These are phyloP conservation scores for Iris macrosiphon DNA, from an alignment of 106 monocot species.

Conservation along the genomic window DNA sequence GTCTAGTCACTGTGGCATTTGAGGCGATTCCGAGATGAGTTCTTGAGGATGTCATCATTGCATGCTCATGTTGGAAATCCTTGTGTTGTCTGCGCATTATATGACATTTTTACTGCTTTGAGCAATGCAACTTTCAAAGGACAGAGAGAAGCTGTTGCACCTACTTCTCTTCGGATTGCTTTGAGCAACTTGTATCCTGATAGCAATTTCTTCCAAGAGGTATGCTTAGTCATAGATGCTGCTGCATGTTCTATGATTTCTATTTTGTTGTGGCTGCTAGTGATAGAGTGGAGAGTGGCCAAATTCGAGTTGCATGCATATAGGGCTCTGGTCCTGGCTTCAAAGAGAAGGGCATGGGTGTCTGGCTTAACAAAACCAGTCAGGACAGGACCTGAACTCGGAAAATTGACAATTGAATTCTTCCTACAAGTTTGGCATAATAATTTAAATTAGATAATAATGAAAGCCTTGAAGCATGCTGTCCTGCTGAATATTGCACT, in stretches of 20 bases:
- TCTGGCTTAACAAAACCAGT: too few relatives aligned
- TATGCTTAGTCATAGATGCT: constrained; percentile 14
- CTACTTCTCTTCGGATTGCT: constrained; percentile 66
- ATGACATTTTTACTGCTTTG: constrained; percentile 64
- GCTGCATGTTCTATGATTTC: neutral
- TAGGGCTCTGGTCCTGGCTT: too few relatives aligned
- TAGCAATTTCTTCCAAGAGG: constrained; percentile 98
- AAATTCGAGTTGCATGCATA: too few relatives aligned
- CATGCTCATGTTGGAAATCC: constrained; percentile 75
- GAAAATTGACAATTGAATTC: too few relatives aligned
- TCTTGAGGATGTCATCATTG: constrained; percentile 38
- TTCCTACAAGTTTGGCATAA: too few relatives aligned
- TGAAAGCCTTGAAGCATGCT: too few relatives aligned
- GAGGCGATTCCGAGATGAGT: constrained; percentile 64
- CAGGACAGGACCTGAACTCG: too few relatives aligned
- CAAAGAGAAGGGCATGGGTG: too few relatives aligned
- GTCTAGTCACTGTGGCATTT: constrained; percentile 94
- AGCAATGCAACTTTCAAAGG: constrained; percentile 36
- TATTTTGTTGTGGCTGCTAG: too few relatives aligned
- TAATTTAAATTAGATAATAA: too few relatives aligned
- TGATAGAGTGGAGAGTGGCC: too few relatives aligned
- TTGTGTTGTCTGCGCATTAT: constrained; percentile 87
- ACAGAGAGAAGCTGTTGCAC: constrained; percentile 57
- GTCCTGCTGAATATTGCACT: too few relatives aligned
- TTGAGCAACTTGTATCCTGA: constrained; percentile 89